Evolutionary conservation across 352 stramenopile species (phyloP).

Genomic region (Blastocystis sp.): DNA sequence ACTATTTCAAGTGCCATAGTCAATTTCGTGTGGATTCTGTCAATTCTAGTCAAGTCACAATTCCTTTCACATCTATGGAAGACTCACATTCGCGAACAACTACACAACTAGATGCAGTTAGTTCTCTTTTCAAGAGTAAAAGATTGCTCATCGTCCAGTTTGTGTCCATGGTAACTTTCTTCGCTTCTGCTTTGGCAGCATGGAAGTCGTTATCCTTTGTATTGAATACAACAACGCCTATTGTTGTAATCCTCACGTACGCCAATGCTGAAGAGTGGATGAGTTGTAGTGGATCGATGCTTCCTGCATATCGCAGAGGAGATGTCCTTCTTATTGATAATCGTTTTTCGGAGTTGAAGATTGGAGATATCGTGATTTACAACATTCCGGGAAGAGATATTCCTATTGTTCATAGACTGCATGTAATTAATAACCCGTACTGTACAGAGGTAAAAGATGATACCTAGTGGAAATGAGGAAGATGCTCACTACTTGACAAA

Average conservation of each 20-base stretch:
- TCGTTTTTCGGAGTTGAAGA: constrained; percentile 19
- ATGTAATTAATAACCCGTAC: constrained; percentile 61
- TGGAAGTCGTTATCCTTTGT: constrained; percentile 10
- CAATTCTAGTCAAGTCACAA: not conserved
- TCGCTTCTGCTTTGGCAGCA: constrained; percentile 29
- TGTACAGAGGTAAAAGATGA: not conserved
- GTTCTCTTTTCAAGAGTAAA: constrained; percentile 48
- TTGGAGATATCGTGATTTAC: constrained; percentile 59
- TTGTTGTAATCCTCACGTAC: constrained; percentile 63
- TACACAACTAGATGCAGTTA: not conserved
- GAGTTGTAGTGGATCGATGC: constrained; percentile 55
- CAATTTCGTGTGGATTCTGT: too few relatives aligned
- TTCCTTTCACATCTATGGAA: constrained; percentile 7
- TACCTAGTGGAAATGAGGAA: constrained; percentile 26
- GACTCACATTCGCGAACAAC: not conserved
- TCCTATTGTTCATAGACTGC: constrained; percentile 56
- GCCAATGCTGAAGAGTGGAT: not conserved
- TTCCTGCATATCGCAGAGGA: constrained; percentile 44
- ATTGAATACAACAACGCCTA: constrained; percentile 40
- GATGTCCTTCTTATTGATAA: constrained; percentile 58
- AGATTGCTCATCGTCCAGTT: constrained; percentile 15
- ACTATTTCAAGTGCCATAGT: too few relatives aligned
- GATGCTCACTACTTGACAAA: constrained; percentile 50
- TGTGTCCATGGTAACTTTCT: constrained; percentile 49
- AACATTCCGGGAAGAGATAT: constrained; percentile 57